Base-by-base conservation (phyloP, 2,329 filamentous ascomycete genomes). In the Fusarium sp. region DNA sequence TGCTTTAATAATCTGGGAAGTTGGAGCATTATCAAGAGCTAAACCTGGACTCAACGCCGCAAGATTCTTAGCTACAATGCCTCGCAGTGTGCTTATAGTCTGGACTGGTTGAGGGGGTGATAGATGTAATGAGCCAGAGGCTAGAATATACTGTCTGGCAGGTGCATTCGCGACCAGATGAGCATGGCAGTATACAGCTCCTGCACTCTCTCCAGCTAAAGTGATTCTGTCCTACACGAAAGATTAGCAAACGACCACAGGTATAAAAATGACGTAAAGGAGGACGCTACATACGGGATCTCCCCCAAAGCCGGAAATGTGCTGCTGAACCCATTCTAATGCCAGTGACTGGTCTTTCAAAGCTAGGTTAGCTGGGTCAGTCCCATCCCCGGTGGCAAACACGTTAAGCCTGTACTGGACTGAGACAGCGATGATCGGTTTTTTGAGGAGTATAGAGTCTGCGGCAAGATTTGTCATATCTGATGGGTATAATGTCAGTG, bases 141-240 rank as follows among this genome's bases (percentile, higher is more conserved):
- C 76, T 8, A 84, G 52, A 6, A 83, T 75, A 6, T 74, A 78
- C 44, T 79, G 76, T 31, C 72, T 31, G 2, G 36, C 55, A 5
- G 69, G 2, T 71, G 75, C 4, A 73, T 2, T 75, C 73, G 20
- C 78, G 74, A 15, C 81, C 36, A 70, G 81, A 62, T 85, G 82
- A 2, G 81, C 82, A 67, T 85, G 83, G 6, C 74, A 77, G 26
- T 83, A 84, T 2, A 84, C 76, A 5, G 79, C 83, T 0, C 83
- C 83, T 0, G 83, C 83, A 45, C 82, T 85, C 61, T 85, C 82
- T 6, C 83, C 83, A 1, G 78, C 78, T 3, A 85, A 57, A 0
- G 82, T 84, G 8, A 85, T 78, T 20, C 78, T 78, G 3, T 75
- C 22, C 79, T 83, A 11, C 2, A 20, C 1, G 3, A 0, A n/a